Evolutionary conservation across 2,329 filamentous ascomycete species (phyloP), one percentile per base, ranked within the genome.

Genomic region (Alternaria sp.): DNA sequence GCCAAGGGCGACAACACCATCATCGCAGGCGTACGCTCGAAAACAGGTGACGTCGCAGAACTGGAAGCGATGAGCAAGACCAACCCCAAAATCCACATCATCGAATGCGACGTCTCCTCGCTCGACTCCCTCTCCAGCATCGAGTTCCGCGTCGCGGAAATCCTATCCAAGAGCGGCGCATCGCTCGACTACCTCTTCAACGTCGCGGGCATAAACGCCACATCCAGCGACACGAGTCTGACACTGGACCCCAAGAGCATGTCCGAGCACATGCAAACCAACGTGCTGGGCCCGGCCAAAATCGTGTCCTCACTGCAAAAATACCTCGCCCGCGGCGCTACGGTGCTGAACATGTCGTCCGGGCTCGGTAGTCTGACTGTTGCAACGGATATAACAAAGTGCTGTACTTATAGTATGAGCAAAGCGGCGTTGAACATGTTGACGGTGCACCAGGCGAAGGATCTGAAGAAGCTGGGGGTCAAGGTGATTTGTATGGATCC

Each of bases 271-370:
- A 80, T 86, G 54, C 71, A 77, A 25, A 72, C 80, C 65, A 86
- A 86, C 58, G 83, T 85, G 4, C 58, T 85, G 18, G 84, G 84
- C 0, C 84, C 84, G 0, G 83, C 83, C 1, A 83, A 83, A 60
- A 77, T 81, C 7, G 78, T 84, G 0, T 76, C 84, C 68, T 75
- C 77, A 2, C 65, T 86, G 0, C 57, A 65, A 12, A 67, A 64
- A 26, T 72, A 78, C n/a, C 64, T 81, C 1, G 72, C 73, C 6
- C 47, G 71, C 1, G 71, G 74, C 9, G 78, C 74, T 4, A 67
- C 75, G 5, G 73, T 80, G 4, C 59, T 81, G 68, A 81, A 80
- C 62, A 71, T 80, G 71, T 71, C 74, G 12, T 74, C 68, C 15
- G 79, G 78, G 3, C 66, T 81, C 4, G 79, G 70, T 1, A 75